Conservation (phyloP, 2,329 filamentous ascomycete genomes). For the Graphiopsis chlorocephala region DNA sequence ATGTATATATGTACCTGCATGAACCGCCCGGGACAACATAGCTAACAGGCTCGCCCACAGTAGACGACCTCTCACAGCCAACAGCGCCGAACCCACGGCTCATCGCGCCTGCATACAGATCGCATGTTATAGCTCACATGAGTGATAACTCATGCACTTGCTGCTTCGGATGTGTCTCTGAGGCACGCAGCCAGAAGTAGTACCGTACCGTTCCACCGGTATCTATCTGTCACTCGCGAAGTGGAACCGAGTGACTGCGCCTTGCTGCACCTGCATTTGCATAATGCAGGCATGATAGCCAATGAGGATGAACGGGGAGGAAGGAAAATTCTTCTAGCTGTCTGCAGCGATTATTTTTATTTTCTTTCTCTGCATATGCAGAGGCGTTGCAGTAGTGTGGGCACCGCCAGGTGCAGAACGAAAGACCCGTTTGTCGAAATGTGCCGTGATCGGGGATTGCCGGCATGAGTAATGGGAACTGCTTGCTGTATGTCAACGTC, state of each 20-base stretch:
- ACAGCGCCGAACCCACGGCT: background rate
- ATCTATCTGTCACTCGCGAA: background rate
- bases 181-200: background rate
- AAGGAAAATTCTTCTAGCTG: background rate
- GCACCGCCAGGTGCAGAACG: background rate
- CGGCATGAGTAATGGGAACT: background rate
- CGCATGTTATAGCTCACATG: background rate
- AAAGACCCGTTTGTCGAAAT: background rate
- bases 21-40: background rate
- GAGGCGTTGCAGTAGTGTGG: constrained; percentile 1
- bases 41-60: background rate
- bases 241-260: background rate
- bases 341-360: background rate
- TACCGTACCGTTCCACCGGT: background rate
- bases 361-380: background rate
- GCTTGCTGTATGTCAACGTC: background rate
- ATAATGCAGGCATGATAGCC: background rate
- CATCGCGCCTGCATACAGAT: background rate
- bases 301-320: background rate
- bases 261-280: background rate
- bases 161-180: background rate
- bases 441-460: background rate
- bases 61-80: background rate
- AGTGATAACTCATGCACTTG: background rate
- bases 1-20: background rate